phyloP scores from a whole-genome alignment of 148 eudicot genomes.

The Suaeda aralocaspica region DNA sequence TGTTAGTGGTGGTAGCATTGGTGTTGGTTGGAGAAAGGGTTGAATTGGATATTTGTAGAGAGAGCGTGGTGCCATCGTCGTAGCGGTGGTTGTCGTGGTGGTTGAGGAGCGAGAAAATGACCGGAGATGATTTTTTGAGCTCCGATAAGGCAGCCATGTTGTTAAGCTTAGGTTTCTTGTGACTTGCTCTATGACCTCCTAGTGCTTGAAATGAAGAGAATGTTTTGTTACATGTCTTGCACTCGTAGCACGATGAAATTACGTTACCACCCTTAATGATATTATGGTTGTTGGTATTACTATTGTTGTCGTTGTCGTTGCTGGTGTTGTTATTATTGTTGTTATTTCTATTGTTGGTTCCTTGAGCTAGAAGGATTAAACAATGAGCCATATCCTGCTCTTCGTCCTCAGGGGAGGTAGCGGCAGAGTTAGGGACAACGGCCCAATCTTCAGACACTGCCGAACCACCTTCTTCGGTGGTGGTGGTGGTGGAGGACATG shows the following conservation, averaged over 20 bases:
- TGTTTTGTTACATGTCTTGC: constrained; percentile 47
- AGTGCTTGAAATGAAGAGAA: constrained; percentile 56
- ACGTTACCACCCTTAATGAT: constrained; percentile 2
- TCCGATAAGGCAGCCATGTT: neutral
- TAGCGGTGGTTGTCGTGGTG: neutral
- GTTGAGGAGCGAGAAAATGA: constrained; percentile 16
- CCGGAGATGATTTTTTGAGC: constrained; percentile 11
- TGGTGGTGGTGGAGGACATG: constrained; percentile 34
- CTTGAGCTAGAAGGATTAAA: constrained; percentile 70
- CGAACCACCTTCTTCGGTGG: constrained; percentile 12
- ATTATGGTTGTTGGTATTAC: neutral
- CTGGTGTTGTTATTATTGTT: constrained; percentile 3
- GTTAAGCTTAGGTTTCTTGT: constrained; percentile 38
- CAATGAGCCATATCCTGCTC: constrained; percentile 83
- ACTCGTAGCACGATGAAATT: constrained; percentile 35
- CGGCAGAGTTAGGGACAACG: neutral
- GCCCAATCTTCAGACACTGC: constrained; percentile 13
- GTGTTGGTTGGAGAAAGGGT: neutral
- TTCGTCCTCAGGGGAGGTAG: constrained; percentile 27
- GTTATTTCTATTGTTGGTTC: constrained; percentile 24
- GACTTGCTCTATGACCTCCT: constrained; percentile 64
- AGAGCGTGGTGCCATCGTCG: constrained; percentile 25
- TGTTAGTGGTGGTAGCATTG: neutral
- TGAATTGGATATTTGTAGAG: constrained; percentile 36
- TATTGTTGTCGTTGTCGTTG: neutral